Evolutionary conservation across 129 eudicot genomes (phyloP).

Genomic region (Artemisia argyi): DNA sequence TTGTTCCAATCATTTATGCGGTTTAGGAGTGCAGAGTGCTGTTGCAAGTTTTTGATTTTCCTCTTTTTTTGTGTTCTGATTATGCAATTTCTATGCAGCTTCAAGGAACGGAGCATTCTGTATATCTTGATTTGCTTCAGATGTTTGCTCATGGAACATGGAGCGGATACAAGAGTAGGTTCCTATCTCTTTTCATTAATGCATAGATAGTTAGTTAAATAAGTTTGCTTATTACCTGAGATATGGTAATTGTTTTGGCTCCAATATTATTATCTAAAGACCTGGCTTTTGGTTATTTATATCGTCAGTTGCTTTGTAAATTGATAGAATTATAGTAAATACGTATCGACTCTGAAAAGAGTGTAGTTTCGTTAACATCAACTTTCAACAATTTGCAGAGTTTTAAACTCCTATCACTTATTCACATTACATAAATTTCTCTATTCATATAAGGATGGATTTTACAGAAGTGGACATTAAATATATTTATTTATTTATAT

Average conservation of each 20-base stretch:
- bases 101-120: constrained; percentile 63
- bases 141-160: constrained; percentile 94
- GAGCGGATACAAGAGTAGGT: constrained; percentile 87
- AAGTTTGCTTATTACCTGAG: no score
- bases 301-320: not conserved
- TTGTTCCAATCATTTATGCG: constrained; percentile 9
- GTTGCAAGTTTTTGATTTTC: constrained; percentile 16
- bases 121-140: constrained; percentile 74
- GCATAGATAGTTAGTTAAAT: no score
- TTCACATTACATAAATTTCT: no score
- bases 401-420: no score
- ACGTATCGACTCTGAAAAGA: constrained; percentile 16
- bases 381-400: no score
- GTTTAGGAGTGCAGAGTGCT: not conserved
- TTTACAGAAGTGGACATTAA: not conserved
- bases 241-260: no score
- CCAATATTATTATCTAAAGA: no score
- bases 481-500: not conserved
- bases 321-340: not conserved
- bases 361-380: not conserved
- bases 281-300: constrained; percentile 1
- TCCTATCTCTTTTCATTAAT: not conserved
- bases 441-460: not conserved
- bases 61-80: constrained; percentile 8
- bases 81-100: constrained; percentile 58